Percentiles rank a stretch among this genome's conserved stretches.
Evolutionary conservation across 1,139 yeast genomes (phyloP).

Genomic region (Yamadazyma jaroonii): DNA sequence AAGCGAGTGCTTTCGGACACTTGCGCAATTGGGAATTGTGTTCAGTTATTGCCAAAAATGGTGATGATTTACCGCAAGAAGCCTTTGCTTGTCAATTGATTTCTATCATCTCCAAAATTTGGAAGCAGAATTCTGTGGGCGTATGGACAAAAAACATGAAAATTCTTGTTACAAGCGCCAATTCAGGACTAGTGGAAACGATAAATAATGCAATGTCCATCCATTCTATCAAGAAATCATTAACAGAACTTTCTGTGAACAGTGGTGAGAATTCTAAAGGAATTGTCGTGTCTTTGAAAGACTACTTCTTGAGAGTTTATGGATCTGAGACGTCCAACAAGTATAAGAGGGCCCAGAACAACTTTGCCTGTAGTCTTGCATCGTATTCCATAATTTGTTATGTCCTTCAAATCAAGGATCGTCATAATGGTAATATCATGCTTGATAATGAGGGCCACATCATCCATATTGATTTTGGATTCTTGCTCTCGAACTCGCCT

Average conservation of each 20-base stretch:
- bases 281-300: conserved; percentile 65
- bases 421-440: conserved; percentile 96
- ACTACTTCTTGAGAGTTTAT: conserved; percentile 72
- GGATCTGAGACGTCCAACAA: conserved; percentile 55
- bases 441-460: conserved; percentile 93
- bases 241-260: conserved; percentile 69
- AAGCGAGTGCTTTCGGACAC: conserved; percentile 78
- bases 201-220: conserved; percentile 90
- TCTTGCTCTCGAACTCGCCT: conserved; percentile 86
- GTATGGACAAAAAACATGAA: conserved; percentile 95
- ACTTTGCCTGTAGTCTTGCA: conserved; percentile 82
- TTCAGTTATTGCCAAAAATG: conserved; percentile 94
- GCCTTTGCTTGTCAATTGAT: conserved; percentile 96
- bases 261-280: conserved; percentile 69
- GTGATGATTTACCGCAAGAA: conserved; percentile 93
- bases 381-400: conserved; percentile 88
- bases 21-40: conserved; percentile 90
- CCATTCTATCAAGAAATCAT: conserved; percentile 89
- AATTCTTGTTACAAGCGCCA: conserved; percentile 84
- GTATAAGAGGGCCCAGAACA: conserved; percentile 72
- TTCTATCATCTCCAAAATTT: conserved; percentile 77
- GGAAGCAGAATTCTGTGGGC: conserved; percentile 65
- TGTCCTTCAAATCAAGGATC: conserved; percentile 84
- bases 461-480: conserved; percentile 94
- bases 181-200: conserved; percentile 90